Evolutionary conservation across 768 basidiomycete genomes (phyloP).

Genomic region (Russula ochroleuca): DNA sequence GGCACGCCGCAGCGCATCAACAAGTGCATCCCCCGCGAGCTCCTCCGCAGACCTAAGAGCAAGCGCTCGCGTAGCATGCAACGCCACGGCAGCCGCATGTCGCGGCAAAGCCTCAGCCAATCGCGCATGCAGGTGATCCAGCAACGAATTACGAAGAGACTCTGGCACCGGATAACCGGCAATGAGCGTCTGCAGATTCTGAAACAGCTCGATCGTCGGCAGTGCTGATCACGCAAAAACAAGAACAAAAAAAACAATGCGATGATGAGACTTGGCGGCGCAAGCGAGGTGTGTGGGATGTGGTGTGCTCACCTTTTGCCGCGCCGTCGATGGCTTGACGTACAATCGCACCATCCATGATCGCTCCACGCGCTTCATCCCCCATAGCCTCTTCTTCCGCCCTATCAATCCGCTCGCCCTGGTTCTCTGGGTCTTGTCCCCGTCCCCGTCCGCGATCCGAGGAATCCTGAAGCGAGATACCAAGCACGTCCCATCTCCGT

Average conservation of each 20-base stretch:
- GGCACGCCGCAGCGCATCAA: constrained; percentile 49
- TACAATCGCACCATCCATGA: constrained; percentile 78
- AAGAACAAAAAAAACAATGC: background rate
- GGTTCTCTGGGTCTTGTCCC: constrained; percentile 28
- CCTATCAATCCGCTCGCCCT: constrained; percentile 32
- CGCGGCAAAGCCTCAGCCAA: constrained; percentile 38
- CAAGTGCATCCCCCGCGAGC: constrained; percentile 47
- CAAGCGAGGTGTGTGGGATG: background rate
- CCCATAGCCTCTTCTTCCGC: constrained; percentile 44
- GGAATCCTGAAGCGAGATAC: constrained; percentile 43
- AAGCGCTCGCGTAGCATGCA: constrained; percentile 39
- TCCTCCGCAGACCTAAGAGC: constrained; percentile 27
- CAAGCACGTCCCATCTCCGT: constrained; percentile 75
- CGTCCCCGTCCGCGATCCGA: constrained; percentile 29
- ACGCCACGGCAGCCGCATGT: constrained; percentile 38
- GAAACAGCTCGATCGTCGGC: constrained; percentile 42
- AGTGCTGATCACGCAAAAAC: constrained; percentile 34
- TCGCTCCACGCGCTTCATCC: constrained; percentile 55
- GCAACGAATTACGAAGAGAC: constrained; percentile 39
- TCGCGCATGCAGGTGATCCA: constrained; percentile 44
- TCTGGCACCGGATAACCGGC: constrained; percentile 42
- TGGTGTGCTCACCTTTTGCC: constrained; percentile 50
- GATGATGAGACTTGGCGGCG: background rate
- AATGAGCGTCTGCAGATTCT: constrained; percentile 41
- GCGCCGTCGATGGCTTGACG: constrained; percentile 73